Evolutionary conservation across 1,139 yeast genomes (phyloP).

Genomic region (Insectozyma bohioensis): DNA sequence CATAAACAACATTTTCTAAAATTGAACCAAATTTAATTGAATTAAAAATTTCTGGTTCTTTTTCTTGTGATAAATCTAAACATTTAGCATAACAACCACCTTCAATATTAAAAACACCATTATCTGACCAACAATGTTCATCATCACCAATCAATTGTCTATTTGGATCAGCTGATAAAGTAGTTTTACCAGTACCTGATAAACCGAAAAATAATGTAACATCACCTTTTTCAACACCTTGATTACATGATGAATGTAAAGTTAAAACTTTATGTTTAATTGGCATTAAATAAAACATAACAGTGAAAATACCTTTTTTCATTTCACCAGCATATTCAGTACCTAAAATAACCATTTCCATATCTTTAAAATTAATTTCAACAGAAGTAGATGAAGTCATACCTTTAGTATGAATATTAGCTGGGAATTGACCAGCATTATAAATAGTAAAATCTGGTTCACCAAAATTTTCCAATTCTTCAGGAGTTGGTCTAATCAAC

Average conservation of each 20-base stretch:
- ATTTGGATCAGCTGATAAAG: constrained; percentile 94
- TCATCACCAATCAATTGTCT: constrained; percentile 96
- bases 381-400: constrained; percentile 97
- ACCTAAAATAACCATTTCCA: constrained; percentile 99
- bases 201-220: constrained; percentile 95
- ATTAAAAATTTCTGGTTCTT: constrained; percentile 96
- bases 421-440: constrained; percentile 99
- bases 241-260: constrained; percentile 93
- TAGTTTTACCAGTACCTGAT: constrained; percentile 98
- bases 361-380: constrained; percentile 92
- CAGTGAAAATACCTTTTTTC: constrained; percentile 99
- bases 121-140: constrained; percentile 99
- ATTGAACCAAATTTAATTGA: constrained; percentile 94
- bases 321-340: constrained; percentile 99
- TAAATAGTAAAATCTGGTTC: constrained; percentile 98
- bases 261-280: constrained; percentile 89
- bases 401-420: constrained; percentile 93
- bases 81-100: constrained; percentile 99
- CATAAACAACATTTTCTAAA: constrained; percentile 90
- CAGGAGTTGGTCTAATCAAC: constrained; percentile 92
- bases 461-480: constrained; percentile 87
- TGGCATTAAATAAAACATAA: constrained; percentile 98
- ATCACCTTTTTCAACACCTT: constrained; percentile 72
- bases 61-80: constrained; percentile 83
- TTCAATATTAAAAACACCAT: constrained; percentile 98